Evolutionary conservation across 805 yeast genomes (phyloP), one percentile per base, ranked within the genome.

Genomic region (Henningerozyma blattae): DNA sequence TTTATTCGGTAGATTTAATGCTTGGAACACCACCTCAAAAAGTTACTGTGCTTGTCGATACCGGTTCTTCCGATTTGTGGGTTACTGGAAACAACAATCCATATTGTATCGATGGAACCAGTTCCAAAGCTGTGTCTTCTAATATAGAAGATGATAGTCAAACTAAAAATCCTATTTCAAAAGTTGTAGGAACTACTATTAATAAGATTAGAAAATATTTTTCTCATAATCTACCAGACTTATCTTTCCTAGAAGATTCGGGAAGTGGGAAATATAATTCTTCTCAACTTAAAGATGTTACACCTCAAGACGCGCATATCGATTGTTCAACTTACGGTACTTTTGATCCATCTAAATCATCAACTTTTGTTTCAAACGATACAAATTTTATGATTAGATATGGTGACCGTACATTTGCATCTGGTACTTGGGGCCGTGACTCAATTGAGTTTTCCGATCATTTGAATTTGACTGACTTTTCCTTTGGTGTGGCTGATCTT

Each of bases 21-120:
- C 48, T 80, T 15, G 89, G 91, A 3, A 68, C 82, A 0, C 68
- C 75, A 1, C 47, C 61, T 1, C 78, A 77, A 45, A 51, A 59
- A n/a, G 60, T 78, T 5, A 61, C 61, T 8, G 72, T 78, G 8
- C 52, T 76, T 25, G 50, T 80, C 13, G 91, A 80, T 47, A 80
- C 87, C 1, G 91, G 89, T 3, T 77, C 86, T 0, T 68, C 82
- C 0, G 89, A 80, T 50, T 56, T 81, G 16, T 78, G 52, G 51
- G 71, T 78, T 16, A 62, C 70, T 38, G 60, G 65, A 18, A 50
- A 67, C 2, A 45, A 57, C 28, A 74, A 72, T 45, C 67, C 76
- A 2, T 67, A 61, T 36, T 69, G 75, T 46, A 15, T 28, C 6
- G 8, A 18, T 5, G 18, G 18, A 18, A 15, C 15, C 17, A 14